These are phyloP conservation scores for Phytophthora pinifolia DNA, from an alignment of 352 stramenopile species.

Conservation along the genomic window DNA sequence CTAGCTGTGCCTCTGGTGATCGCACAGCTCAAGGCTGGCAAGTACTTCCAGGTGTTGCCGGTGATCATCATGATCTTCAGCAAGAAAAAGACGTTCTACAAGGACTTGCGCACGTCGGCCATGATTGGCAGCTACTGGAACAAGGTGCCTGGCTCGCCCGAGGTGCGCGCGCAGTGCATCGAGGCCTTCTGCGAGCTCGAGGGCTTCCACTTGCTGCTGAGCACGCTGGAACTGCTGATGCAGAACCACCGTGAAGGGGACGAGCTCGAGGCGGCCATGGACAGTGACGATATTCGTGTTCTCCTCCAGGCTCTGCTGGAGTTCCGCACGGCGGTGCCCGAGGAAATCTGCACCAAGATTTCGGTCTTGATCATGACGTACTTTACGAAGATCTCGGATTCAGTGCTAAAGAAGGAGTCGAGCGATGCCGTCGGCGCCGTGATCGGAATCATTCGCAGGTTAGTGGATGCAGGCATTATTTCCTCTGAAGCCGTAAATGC, in stretches of 20 bases:
- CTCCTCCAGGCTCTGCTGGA: conserved; percentile 81
- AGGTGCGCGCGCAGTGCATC: conserved; percentile 85
- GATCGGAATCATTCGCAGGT: conserved; percentile 72
- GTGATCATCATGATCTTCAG: conserved; percentile 85
- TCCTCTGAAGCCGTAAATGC: conserved; percentile 59
- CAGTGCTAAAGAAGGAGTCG: conserved; percentile 84
- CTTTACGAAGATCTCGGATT: conserved; percentile 75
- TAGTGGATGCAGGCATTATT: conserved; percentile 69
- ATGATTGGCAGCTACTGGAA: conserved; percentile 92
- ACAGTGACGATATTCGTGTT: conserved; percentile 81
- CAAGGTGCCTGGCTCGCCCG: conserved; percentile 75
- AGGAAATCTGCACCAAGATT: conserved; percentile 62
- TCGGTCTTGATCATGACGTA: conserved; percentile 84
- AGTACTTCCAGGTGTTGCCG: conserved; percentile 60
- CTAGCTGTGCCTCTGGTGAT: conserved; percentile 70
- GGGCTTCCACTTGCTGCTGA: conserved; percentile 73
- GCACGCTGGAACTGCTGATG: conserved; percentile 74
- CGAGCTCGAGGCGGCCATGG: conserved; percentile 55
- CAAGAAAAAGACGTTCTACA: conserved; percentile 91
- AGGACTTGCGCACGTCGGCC: conserved; percentile 80
- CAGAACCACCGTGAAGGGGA: conserved; percentile 42
- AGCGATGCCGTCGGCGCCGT: conserved; percentile 82
- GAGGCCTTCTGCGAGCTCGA: conserved; percentile 81
- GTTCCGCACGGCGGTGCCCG: conserved; percentile 64
- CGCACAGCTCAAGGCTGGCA: conserved; percentile 70